Evolutionary conservation across 371 early-diverging fungal species (phyloP), one percentile per base, ranked within the genome.

Genomic region (Actinomortierella ambigua): DNA sequence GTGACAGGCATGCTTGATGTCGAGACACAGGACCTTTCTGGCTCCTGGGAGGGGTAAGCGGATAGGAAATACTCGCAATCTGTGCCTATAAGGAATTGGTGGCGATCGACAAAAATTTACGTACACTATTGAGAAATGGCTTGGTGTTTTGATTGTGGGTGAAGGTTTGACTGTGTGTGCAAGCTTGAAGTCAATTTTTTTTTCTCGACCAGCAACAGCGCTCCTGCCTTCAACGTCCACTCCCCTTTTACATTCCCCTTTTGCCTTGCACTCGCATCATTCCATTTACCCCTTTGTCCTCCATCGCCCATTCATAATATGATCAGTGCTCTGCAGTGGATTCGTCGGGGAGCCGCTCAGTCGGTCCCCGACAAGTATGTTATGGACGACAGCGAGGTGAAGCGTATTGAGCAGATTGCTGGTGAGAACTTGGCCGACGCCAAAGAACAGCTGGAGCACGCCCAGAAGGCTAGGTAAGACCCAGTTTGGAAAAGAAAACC

Each of bases 331-430:
- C 69, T 92, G 80, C 83, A 82, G 34, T 93, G 96, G 95, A 85
- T 97, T 55, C 90, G 91, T 58, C 90, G 92, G 75, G 98, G 98
- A 53, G 94, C 88, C 48, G 92, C 96, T 28, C 84, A 86, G 28
- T 85, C 88, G 51, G 68, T 81, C 48, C 96, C 97, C 17, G 83
- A 85, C 34, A 87, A 86, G 57, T 93, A 89, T 68, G 84, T 89
- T 57, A 75, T 96, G 51, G 88, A 90, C 56, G 96, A 96, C 53
- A 90, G 90, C 44, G 97, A 98, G 77, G 94, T 82, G 65, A 83
- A 90, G 50, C 81, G 90, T 56, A 91, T 98, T 53, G 81, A 85
- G 53, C 76, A 82, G 14, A 69, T 90, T 42, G 90, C 94, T 3
- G 82, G 85, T 24, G 82, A 81, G 22, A 88, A 94, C 59, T 61